Conservation (phyloP, 2,329 filamentous ascomycete species). For the Clarireedia paspali region DNA sequence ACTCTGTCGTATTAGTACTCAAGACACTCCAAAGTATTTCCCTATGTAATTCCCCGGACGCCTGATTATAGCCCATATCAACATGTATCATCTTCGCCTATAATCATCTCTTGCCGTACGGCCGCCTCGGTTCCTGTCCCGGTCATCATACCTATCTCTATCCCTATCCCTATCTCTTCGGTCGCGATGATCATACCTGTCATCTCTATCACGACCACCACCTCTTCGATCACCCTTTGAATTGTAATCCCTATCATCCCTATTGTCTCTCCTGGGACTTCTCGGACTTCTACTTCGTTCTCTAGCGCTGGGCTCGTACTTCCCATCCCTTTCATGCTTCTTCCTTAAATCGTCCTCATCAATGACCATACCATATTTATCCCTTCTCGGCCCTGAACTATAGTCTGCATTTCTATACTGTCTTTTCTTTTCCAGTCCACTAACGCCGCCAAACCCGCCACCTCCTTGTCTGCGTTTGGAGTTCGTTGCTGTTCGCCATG, state of each 20-base stretch:
- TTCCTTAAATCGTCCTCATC: slow-evolving; percentile 61
- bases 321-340: slow-evolving; percentile 36
- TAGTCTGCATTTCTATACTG: slow-evolving; percentile 63
- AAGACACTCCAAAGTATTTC: no score
- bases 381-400: slow-evolving; percentile 31
- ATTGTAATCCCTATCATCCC: slow-evolving; percentile 13
- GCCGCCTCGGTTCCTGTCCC: slow-evolving; percentile 1
- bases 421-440: slow-evolving; percentile 77
- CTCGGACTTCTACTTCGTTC: slow-evolving; percentile 29
- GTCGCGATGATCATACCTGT: slow-evolving; percentile 18
- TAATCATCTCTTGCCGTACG: slow-evolving; percentile 3
- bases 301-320: slow-evolving; percentile 20
- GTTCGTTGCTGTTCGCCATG: slow-evolving; percentile 82
- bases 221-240: slow-evolving; percentile 16
- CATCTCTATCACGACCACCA: slow-evolving; percentile 15
- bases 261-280: slow-evolving; percentile 19
- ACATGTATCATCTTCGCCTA: background rate
- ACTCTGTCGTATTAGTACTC: no score
- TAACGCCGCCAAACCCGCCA: slow-evolving; percentile 87
- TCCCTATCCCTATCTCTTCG: slow-evolving; percentile 16
- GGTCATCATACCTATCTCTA: slow-evolving; percentile 17
- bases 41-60: background rate
- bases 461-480: slow-evolving; percentile 58
- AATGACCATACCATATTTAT: slow-evolving; percentile 73
- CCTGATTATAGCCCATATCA: background rate